Conservation (phyloP, 2,329 filamentous ascomycete species). For the Rutstroemia sp. region DNA sequence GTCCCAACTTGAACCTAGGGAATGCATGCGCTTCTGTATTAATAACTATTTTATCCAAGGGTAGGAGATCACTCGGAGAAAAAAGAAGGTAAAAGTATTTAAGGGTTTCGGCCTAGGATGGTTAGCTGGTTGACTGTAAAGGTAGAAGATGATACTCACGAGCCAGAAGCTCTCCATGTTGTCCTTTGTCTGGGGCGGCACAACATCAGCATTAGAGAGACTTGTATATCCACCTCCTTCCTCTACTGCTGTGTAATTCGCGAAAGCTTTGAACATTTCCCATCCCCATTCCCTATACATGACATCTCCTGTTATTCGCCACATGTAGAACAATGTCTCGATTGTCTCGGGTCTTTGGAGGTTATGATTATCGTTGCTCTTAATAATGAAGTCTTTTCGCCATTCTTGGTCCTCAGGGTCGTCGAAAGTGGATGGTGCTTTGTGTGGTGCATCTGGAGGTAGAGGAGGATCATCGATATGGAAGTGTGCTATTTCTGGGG, state of each 20-base stretch:
- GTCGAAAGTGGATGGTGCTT: slow-evolving; percentile 44
- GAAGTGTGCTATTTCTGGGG: slow-evolving; percentile 92
- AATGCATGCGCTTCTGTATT: slow-evolving; percentile 95
- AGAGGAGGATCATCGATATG: slow-evolving; percentile 62
- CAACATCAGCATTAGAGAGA: slow-evolving; percentile 62
- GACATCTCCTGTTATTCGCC: slow-evolving; percentile 86
- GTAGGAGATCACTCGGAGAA: slow-evolving; percentile 72
- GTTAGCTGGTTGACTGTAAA: slow-evolving; percentile 12
- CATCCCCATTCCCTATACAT: slow-evolving; percentile 95
- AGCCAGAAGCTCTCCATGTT: slow-evolving; percentile 99
- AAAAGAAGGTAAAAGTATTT: slow-evolving; percentile 98
- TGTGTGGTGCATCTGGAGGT: slow-evolving; percentile 47
- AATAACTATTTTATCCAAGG: slow-evolving; percentile 79
- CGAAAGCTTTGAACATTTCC: slow-evolving; percentile 94
- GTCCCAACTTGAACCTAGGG: slow-evolving; percentile 76
- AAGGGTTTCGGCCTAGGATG: slow-evolving; percentile 75
- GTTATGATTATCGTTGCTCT: slow-evolving; percentile 81
- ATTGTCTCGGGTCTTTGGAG: slow-evolving; percentile 92
- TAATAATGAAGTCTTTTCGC: slow-evolving; percentile 73
- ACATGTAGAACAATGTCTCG: slow-evolving; percentile 98
- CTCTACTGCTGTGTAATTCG: slow-evolving; percentile 73
- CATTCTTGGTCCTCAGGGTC: slow-evolving; percentile 49
- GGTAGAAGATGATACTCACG: slow-evolving; percentile 41
- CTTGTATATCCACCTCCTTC: slow-evolving; percentile 78
- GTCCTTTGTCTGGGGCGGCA: slow-evolving; percentile 66